Evolutionary conservation across 805 yeast genomes (phyloP).

Genomic region (Candida manassasensis): DNA sequence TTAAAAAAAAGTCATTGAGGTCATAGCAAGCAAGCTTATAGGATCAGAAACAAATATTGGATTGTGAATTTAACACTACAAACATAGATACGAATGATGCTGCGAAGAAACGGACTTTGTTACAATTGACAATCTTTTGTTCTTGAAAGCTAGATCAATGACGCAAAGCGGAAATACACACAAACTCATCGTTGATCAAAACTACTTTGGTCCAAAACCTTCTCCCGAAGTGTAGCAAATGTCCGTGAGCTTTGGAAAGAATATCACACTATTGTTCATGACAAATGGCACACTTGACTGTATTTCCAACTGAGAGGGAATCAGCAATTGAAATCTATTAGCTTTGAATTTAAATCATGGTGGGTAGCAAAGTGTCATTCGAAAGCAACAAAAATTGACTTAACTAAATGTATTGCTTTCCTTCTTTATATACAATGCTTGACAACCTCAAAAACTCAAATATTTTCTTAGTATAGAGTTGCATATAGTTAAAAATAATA

Average conservation of each 20-base stretch:
- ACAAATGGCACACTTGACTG: conserved; percentile 11
- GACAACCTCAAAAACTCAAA: no score
- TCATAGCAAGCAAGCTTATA: not conserved
- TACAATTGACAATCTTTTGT: not conserved
- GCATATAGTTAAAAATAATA: no score
- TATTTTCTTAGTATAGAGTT: no score
- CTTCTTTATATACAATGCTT: no score
- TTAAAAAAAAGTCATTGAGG: not conserved
- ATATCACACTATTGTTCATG: not conserved
- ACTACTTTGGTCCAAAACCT: not conserved
- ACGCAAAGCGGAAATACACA: not conserved
- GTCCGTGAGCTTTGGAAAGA: not conserved
- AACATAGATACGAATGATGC: not conserved
- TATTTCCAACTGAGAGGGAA: conserved; percentile 23
- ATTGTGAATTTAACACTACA: not conserved
- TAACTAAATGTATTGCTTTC: no score
- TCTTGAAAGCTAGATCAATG: not conserved
- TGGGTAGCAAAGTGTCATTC: conserved; percentile 43
- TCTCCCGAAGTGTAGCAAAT: not conserved
- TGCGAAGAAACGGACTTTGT: not conserved
- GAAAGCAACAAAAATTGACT: conserved; percentile 8
- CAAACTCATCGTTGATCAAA: not conserved
- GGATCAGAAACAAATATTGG: not conserved
- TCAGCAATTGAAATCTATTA: conserved; percentile 32
- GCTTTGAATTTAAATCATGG: conserved; percentile 33